Evolutionary conservation across 129 eudicot genomes (phyloP).

Genomic region (Arctium lappa): DNA sequence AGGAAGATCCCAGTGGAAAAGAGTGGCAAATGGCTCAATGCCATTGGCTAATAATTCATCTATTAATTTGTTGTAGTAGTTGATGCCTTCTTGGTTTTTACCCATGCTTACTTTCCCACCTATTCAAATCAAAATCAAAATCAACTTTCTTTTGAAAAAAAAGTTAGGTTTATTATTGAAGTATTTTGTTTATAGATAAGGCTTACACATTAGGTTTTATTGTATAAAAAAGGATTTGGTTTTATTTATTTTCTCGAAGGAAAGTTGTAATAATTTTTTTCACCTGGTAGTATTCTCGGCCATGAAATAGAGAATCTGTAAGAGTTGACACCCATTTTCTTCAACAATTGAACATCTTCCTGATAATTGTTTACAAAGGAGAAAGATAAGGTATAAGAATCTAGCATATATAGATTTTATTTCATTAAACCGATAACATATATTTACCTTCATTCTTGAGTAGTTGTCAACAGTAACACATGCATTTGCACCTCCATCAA

Average conservation of each 20-base stretch:
- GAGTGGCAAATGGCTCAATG: constrained; percentile 36
- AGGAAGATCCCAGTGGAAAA: constrained; percentile 41
- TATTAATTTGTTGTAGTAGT: constrained; percentile 37
- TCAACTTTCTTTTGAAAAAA: not conserved
- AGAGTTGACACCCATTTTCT: constrained; percentile 33
- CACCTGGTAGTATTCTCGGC: constrained; percentile 46
- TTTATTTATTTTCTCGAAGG: not conserved
- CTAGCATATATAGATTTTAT: not conserved
- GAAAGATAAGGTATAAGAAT: not conserved
- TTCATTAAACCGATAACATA: not conserved
- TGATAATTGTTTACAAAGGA: not conserved
- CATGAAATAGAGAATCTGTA: constrained; percentile 44
- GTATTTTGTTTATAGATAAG: not conserved
- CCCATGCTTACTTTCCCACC: constrained; percentile 45
- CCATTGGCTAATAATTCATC: constrained; percentile 30
- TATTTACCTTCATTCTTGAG: not conserved
- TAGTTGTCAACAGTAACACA: not conserved
- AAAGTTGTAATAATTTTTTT: not conserved
- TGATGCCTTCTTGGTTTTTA: constrained; percentile 28
- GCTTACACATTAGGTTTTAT: not conserved
- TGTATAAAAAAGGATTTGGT: too few relatives aligned
- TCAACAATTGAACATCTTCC: constrained; percentile 40
- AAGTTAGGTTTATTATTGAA: not conserved
- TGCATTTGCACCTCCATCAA: not conserved
- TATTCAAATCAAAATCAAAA: not conserved